These are phyloP conservation scores for Fusarium agapanthi DNA, from an alignment of 2,329 filamentous ascomycete genomes.

Conservation along the genomic window DNA sequence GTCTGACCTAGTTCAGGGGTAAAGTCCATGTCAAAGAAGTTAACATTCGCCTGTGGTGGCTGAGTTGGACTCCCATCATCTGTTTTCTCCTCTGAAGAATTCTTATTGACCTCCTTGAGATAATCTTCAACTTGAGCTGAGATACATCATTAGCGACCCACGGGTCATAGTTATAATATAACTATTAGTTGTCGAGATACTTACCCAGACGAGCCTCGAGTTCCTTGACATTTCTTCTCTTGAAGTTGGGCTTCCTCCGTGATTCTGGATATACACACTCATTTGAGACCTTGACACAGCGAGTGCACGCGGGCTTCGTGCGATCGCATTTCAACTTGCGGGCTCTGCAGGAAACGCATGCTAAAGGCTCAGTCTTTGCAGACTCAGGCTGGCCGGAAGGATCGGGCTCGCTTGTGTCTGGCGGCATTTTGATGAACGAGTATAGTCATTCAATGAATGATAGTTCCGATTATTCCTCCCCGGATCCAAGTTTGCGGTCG, in stretches of 20 bases:
- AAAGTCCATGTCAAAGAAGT: constrained; percentile 19
- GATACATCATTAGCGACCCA: constrained; percentile 11
- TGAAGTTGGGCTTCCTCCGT: constrained; percentile 85
- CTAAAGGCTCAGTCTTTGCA: constrained; percentile 62
- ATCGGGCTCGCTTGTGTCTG: constrained; percentile 37
- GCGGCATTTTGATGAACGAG: constrained; percentile 24
- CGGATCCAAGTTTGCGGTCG: not conserved
- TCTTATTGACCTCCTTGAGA: constrained; percentile 70
- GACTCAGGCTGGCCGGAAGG: constrained; percentile 22
- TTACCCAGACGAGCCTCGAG: constrained; percentile 89
- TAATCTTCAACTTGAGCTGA: constrained; percentile 84
- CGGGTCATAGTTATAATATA: constrained; percentile 28
- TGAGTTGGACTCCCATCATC: constrained; percentile 40
- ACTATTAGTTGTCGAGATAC: constrained; percentile 54
- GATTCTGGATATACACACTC: constrained; percentile 91
- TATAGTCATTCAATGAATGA: constrained; percentile 24
- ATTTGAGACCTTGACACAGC: constrained; percentile 77
- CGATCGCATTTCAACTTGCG: constrained; percentile 91
- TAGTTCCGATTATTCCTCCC: not conserved
- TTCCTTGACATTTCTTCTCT: constrained; percentile 89
- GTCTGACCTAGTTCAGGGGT: constrained; percentile 2
- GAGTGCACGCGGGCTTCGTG: constrained; percentile 78
- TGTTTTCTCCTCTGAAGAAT: constrained; percentile 34
- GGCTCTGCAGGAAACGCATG: constrained; percentile 83
- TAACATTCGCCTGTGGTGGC: constrained; percentile 15